Evolutionary conservation across 1,284 basidiomycete genomes (phyloP).

Genomic region (Dichomitus squalens): DNA sequence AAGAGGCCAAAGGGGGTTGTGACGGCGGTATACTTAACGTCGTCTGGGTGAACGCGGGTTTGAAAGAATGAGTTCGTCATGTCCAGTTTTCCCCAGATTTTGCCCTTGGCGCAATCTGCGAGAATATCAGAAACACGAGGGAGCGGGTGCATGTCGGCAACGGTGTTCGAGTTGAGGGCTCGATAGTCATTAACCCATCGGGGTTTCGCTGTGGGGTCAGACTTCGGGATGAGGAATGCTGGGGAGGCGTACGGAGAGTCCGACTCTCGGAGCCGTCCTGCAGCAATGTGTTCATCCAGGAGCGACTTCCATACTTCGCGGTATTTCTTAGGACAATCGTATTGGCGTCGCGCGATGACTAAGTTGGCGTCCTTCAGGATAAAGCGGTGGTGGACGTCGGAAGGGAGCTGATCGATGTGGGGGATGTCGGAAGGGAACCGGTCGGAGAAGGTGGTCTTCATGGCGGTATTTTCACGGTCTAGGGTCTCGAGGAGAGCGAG

Average conservation of each 20-base stretch:
- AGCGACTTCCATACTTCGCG: slow-evolving; percentile 19
- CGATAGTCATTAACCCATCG: slow-evolving; percentile 45
- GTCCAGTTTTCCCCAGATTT: slow-evolving; percentile 39
- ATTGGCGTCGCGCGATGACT: slow-evolving; percentile 17
- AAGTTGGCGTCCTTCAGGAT: slow-evolving; percentile 23
- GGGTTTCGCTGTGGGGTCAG: slow-evolving; percentile 35
- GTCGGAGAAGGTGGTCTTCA: slow-evolving; percentile 10
- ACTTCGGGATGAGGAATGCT: slow-evolving; percentile 41
- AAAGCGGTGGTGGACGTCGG: slow-evolving; percentile 22
- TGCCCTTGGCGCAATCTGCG: slow-evolving; percentile 33
- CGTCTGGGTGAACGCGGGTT: slow-evolving; percentile 38
- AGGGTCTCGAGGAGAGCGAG: background rate
- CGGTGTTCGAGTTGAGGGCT: slow-evolving; percentile 38
- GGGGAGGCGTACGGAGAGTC: slow-evolving; percentile 30
- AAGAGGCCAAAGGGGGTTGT: slow-evolving; percentile 40
- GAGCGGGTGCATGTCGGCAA: slow-evolving; percentile 38
- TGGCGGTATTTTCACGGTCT: background rate
- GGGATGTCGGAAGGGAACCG: slow-evolving; percentile 16
- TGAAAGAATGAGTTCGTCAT: slow-evolving; percentile 48
- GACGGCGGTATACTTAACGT: slow-evolving; percentile 40
- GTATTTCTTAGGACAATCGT: slow-evolving; percentile 27
- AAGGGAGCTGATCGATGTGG: slow-evolving; percentile 20
- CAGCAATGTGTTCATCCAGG: slow-evolving; percentile 19
- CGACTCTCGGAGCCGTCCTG: slow-evolving; percentile 6
- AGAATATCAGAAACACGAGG: slow-evolving; percentile 41